Percentiles rank a stretch among this genome's conserved stretches.
These are phyloP conservation scores for Magnusiomyces magnusii DNA, from an alignment of 1,139 yeast genomes.

Conservation along the genomic window DNA sequence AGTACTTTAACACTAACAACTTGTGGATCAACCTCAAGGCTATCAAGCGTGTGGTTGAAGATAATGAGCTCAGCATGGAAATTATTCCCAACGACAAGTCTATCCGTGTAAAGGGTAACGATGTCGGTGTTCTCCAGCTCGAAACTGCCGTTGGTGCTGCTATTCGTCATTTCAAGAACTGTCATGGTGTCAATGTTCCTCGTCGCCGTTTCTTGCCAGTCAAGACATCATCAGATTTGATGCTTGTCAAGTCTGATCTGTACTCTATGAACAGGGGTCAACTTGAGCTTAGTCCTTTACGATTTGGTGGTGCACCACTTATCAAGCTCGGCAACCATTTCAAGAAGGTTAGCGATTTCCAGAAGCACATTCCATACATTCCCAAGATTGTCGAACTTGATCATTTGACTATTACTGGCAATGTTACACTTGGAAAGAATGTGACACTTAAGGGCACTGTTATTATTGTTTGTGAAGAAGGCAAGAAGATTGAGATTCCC, in stretches of 20 bases:
- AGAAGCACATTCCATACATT: slow-evolving; percentile 85
- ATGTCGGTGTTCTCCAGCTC: slow-evolving; percentile 81
- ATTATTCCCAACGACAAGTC: slow-evolving; percentile 92
- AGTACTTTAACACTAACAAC: slow-evolving; percentile 96
- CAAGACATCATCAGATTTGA: slow-evolving; percentile 90
- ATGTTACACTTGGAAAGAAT: slow-evolving; percentile 82
- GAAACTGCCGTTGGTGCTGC: slow-evolving; percentile 99
- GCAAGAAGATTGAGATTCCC: slow-evolving; percentile 94
- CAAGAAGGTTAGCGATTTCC: slow-evolving; percentile 92
- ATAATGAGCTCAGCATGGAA: slow-evolving; percentile 77
- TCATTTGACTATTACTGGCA: slow-evolving; percentile 96
- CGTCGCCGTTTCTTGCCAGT: slow-evolving; percentile 97
- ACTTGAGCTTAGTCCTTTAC: slow-evolving; percentile 68
- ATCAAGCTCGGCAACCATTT: slow-evolving; percentile 94
- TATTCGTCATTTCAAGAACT: slow-evolving; percentile 88
- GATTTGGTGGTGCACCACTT: slow-evolving; percentile 88
- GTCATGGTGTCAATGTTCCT: slow-evolving; percentile 98
- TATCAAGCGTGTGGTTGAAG: slow-evolving; percentile 82
- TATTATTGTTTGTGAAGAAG: slow-evolving; percentile 94
- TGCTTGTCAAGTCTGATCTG: slow-evolving; percentile 90
- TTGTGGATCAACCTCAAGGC: slow-evolving; percentile 96
- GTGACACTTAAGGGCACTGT: slow-evolving; percentile 97
- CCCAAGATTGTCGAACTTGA: slow-evolving; percentile 95
- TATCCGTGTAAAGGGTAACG: slow-evolving; percentile 66
- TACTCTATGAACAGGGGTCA: slow-evolving; percentile 91